phyloP scores from a whole-genome alignment of 176 grass and related monocot genomes.

The Oropetium thomaeum region DNA sequence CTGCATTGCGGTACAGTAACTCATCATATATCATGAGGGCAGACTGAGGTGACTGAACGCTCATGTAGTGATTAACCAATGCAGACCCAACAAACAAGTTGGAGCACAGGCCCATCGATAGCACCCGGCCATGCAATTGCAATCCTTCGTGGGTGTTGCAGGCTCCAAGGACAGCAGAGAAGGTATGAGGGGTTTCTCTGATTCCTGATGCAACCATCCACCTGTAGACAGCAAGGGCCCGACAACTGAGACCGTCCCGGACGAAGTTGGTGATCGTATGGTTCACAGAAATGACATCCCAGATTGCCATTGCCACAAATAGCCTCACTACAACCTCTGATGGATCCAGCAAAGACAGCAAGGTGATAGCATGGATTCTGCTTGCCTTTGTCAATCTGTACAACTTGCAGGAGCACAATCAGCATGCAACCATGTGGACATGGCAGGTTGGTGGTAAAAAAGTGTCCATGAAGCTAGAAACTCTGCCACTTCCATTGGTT shows the following conservation, averaged over 20 bases:
- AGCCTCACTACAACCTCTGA: not conserved
- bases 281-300: slow-evolving; percentile 29
- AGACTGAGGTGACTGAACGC: not conserved
- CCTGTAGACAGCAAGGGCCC: slow-evolving; percentile 24
- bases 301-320: not conserved
- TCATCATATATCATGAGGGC: slow-evolving; percentile 30
- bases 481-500: not conserved
- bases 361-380: not conserved
- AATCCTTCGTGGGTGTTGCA: slow-evolving; percentile 15
- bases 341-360: not conserved
- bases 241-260: not conserved
- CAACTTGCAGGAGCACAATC: not conserved
- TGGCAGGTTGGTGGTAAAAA: not conserved
- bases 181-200: slow-evolving; percentile 29
- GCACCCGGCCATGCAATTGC: slow-evolving; percentile 25
- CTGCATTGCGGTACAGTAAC: not conserved
- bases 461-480: not conserved
- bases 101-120: slow-evolving; percentile 3
- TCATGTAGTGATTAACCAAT: slow-evolving; percentile 31
- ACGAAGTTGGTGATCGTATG: slow-evolving; percentile 14
- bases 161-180: slow-evolving; percentile 18
- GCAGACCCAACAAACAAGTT: slow-evolving; percentile 31
- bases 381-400: not conserved
- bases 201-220: slow-evolving; percentile 27
- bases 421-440: not conserved